Evolutionary conservation across 2,329 filamentous ascomycete genomes (phyloP), one percentile per base, ranked within the genome.

Genomic region (Fusarium longipes): DNA sequence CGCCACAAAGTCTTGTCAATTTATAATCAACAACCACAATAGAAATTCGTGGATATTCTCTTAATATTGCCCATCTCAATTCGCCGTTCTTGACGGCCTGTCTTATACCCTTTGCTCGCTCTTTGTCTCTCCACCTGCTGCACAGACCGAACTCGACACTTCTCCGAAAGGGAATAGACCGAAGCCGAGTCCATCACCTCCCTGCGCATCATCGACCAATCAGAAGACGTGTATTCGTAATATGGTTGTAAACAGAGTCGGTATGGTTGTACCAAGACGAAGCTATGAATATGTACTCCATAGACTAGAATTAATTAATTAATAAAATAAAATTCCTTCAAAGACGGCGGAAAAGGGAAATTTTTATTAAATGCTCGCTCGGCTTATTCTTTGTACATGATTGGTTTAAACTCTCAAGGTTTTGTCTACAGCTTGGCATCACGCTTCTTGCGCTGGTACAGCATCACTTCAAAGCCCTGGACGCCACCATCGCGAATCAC

Each of bases 401-500:
- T 38, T 55, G 27, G 22, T 22, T 18, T 42, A 51, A 44, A 30
- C 17, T 12, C 24, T 30, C 8, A 20, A 20, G 40, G 22, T 40
- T 25, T 15, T 24, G 14, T 8, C 33, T 52, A 70, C 50, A 70
- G 62, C 53, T 69, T 70, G 49, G 68, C 54, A 48, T 72, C 48
- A 24, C 71, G 59, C 58, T 64, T 70, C 67, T 72, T 73, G 18
- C 66, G 68, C 25, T 73, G 66, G 67, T 74, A 74, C 3, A 73
- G 63, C 35, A 57, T 48, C 47, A 74, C 68, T 24, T 70, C 76
- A n/a, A 77, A 60, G n/a, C 71, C 74, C 70, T 69, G 69, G 67
- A 80, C 78, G 39, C 78, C 68, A 14, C 80, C 75, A 30, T 83
- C 80, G 48, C 79, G 77, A 73, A 83, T 72, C 36, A 83, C 60